Percentiles rank a stretch among this genome's conserved stretches.
These are phyloP conservation scores for Pyrus betulifolia DNA, from an alignment of 306 rosid species.

Conservation along the genomic window DNA sequence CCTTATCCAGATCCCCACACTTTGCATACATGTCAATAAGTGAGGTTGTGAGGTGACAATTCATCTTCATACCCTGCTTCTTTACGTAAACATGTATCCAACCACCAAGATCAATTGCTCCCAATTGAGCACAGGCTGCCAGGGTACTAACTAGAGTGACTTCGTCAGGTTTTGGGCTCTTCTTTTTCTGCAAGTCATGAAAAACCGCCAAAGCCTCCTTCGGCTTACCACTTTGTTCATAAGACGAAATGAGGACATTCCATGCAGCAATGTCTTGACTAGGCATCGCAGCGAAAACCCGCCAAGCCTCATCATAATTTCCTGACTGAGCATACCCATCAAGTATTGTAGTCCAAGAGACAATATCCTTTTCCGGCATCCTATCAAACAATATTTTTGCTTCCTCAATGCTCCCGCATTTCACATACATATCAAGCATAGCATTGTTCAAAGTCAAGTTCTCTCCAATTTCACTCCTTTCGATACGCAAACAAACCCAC, in stretches of 20 bases:
- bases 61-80: constrained; percentile 39
- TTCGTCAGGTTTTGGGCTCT: constrained; percentile 45
- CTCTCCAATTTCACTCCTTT: constrained; percentile 29
- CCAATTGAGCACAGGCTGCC: constrained; percentile 57
- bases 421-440: constrained; percentile 57
- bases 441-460: constrained; percentile 54
- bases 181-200: constrained; percentile 38
- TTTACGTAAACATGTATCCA: constrained; percentile 47
- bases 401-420: constrained; percentile 46
- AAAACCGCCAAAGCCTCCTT: constrained; percentile 58
- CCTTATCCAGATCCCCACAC: constrained; percentile 54
- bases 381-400: constrained; percentile 39
- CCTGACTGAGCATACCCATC: constrained; percentile 55
- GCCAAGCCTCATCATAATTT: constrained; percentile 35
- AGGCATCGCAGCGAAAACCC: constrained; percentile 40
- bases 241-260: constrained; percentile 55
- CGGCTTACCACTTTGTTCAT: constrained; percentile 50
- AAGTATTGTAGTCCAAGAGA: constrained; percentile 63
- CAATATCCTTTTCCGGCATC: constrained; percentile 59
- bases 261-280: constrained; percentile 47
- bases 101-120: constrained; percentile 55
- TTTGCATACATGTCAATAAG: constrained; percentile 66
- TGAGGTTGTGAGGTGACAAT: constrained; percentile 42
- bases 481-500: constrained; percentile 48
- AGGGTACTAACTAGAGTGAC: constrained; percentile 48